Evolutionary conservation across 441 rosid genomes (phyloP), one percentile per base, ranked within the genome.

Genomic region (Adansonia gregorii): DNA sequence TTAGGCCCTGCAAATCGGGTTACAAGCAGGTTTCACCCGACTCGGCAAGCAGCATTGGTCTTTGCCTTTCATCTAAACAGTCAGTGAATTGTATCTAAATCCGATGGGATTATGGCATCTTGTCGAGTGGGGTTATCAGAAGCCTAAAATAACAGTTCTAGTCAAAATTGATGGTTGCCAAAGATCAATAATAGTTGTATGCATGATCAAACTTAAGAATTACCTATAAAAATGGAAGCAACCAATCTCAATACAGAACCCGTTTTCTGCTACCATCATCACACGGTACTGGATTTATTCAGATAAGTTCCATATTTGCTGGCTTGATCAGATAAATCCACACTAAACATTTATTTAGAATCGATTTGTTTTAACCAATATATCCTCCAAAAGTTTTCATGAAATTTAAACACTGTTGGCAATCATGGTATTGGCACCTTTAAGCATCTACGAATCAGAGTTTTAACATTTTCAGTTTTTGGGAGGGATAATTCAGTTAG

Each of bases 61-160:
- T 20, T 8, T 0, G 7, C 12, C 4, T 8, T 8, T 9, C 3
- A 8, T 59, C 20, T 59, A 59, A 59, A 59, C 0, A 59, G 0
- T 4, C 0, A 0, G 2, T 0, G 4, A 0, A 0, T 9, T 10
- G 1, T 8, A 3, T 8, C 22, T 10, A 0, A 0, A 7, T 0
- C 2, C 15, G 15, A 22, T 22, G 64, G 64, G 35, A 59, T 59
- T 20, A 1, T 2, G 22, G 9, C 64, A 2, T 3, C 64, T 8
- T 20, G 20, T 22, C 31, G 1, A 14, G 22, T 6, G 3, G 3
- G 17, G 60, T 6, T 55, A 17, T 17, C 60, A 9, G 22, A 55
- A 17, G 20, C 60, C 20, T 17, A 1, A 17, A 55, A 55, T 2
- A 24, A 19, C 12, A 17, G 58, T 2, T n/a, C 6, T 54, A 54